Evolutionary conservation across 2,329 filamentous ascomycete genomes (phyloP), one percentile per base, ranked within the genome.

Genomic region (Lomentospora prolificans): DNA sequence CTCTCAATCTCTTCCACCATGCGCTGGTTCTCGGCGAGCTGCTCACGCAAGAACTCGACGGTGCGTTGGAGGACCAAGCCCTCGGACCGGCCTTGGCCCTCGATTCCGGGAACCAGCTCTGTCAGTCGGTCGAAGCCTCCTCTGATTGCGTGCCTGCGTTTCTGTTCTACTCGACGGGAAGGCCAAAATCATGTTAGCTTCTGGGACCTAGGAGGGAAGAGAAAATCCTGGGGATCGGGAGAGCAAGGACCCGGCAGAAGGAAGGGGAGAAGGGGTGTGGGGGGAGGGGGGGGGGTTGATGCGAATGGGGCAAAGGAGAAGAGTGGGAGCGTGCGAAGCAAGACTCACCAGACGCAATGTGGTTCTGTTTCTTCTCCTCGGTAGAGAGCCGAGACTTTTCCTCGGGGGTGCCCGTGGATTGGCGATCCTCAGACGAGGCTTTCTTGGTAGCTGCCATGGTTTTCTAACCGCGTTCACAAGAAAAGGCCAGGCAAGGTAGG

Each of bases 31-130:
- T 81, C 78, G 51, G 75, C 71, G 7, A 89, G 69, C 65, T 85
- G 75, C 58, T 82, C 71, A 44, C 75, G 75, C 64, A 88, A 84
- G 59, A 77, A 86, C 12, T 85, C 82, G 28, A 87, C 80, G 0
- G 85, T 87, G 60, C 79, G 79, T 60, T 84, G 82, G 22, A 96
- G 75, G n/a, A 96, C 89, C 17, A 90, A 76, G 27, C 88, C 89
- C 68, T 96, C 90, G 60, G 89, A 94, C 50, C 90, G 83, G 1
- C 87, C 90, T 64, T 91, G 87, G 1, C 90, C 90, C 63, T 89
- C 81, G 55, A 95, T 77, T 0, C 88, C 89, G 0, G 90, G 90
- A 1, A 95, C 89, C 30, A 95, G 77, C 55, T 85, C 81, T 14
- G 88, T 88, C 25, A 96, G 78, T 31, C 84, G 80, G 68, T 95